phyloP scores from a whole-genome alignment of 371 early-diverging fungal genomes.

The Phascolomyces articulosus region DNA sequence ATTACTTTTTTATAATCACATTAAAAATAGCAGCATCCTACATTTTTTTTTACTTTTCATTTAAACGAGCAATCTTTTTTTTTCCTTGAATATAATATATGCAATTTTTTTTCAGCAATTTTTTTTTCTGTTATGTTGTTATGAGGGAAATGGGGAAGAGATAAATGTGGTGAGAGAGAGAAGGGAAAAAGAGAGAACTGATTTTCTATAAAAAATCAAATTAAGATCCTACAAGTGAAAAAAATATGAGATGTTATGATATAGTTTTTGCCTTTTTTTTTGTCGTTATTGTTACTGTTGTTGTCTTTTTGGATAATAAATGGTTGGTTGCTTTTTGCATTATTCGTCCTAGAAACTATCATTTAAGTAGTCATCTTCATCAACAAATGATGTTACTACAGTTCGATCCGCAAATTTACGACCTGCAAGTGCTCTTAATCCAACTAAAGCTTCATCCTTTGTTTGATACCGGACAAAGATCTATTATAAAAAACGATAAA shows the following conservation, averaged over 20 bases:
- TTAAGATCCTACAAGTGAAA: slow-evolving; percentile 1
- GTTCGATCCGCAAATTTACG: slow-evolving; percentile 94
- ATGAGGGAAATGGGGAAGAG: no score
- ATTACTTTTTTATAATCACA: not conserved
- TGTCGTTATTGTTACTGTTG: no score
- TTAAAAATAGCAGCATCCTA: not conserved
- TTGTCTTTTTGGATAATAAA: not conserved
- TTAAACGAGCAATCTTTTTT: no score
- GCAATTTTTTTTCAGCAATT: no score
- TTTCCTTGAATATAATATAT: no score
- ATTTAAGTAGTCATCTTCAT: slow-evolving; percentile 67
- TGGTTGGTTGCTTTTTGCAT: not conserved
- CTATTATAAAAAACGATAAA: slow-evolving; percentile 34
- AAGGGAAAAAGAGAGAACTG: no score
- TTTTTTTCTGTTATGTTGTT: no score
- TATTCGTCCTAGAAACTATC: slow-evolving; percentile 55
- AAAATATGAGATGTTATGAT: not conserved
- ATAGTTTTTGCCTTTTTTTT: not conserved
- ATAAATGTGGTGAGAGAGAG: no score
- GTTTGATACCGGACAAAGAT: slow-evolving; percentile 83
- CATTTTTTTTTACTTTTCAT: no score
- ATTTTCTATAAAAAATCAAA: no score
- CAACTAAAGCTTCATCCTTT: slow-evolving; percentile 63
- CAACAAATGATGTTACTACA: slow-evolving; percentile 86
- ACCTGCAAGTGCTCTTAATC: slow-evolving; percentile 89